Base-by-base conservation (phyloP, 2,329 filamentous ascomycete genomes). In the Monilinia fructigena region DNA sequence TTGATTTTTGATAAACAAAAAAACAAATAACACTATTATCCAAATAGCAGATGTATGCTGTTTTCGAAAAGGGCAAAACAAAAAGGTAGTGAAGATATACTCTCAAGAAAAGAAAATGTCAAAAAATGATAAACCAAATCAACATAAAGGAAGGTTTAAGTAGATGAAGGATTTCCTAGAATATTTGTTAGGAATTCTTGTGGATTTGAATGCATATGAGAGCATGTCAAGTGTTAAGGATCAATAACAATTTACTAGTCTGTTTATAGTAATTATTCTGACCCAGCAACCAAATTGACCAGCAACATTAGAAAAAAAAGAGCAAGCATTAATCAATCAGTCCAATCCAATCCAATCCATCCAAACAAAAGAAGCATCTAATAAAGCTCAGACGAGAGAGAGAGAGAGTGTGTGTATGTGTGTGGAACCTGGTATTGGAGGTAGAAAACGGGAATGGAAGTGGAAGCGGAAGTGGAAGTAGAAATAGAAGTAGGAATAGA, bases 231-330 rank as follows among this genome's bases (percentile, higher is more conserved):
- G 50, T 42, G 40, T 42, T 42, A 14, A 42, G 40, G 45, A 45
- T 23, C 50, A 56, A 64, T 65, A 59, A 65, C 63, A 65, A 59
- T n/a, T 58, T 59, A 59, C 54, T 60, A 52, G 63, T 65, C 63
- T 65, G 63, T 38, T 65, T 65, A 26, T 65, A 31, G 63, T 53
- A 65, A 60, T 65, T 31, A 31, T 60, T 23, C 55, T 65, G 45
- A 65, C 63, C 63, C 20, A 31, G 63, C 63, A 65, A 65, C 63
- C 55, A 47, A 35, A 20, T 50, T 61, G 28, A 35, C 58, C 45
- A 61, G 55, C 55, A 31, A 58, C 48, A 52, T 5, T 6, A 52
- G 20, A 55, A 55, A 53, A 28, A 40, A 14, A 1, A 65, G 58
- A 48, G 26, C 18, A 10, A 26, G 45, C 31, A 35, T 35, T 35